Evolutionary conservation across 2,329 filamentous ascomycete species (phyloP).

Genomic region (Colletotrichum viniferum): DNA sequence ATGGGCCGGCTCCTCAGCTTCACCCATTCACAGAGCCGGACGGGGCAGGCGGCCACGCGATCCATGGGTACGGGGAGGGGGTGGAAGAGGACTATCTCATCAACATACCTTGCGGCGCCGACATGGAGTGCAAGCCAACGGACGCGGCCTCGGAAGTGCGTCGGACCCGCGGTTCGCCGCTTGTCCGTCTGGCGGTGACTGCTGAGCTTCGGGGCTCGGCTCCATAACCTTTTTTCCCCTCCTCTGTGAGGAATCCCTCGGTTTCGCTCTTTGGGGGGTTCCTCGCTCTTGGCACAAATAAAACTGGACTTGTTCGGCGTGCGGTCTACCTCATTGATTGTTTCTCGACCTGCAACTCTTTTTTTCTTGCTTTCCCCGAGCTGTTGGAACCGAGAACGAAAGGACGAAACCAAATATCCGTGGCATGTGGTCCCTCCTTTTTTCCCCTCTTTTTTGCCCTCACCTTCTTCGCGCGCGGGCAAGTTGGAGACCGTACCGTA

Average conservation of each 20-base stretch:
- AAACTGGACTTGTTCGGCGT: background rate
- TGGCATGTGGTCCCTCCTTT: background rate
- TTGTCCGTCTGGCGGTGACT: slow-evolving; percentile 18
- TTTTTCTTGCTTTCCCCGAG: background rate
- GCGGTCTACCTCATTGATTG: background rate
- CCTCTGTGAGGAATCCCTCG: background rate
- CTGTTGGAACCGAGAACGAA: background rate
- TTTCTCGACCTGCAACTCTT: background rate
- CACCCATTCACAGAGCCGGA: background rate
- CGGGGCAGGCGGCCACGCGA: background rate
- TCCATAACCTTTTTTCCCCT: background rate
- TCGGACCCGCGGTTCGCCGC: slow-evolving; percentile 17
- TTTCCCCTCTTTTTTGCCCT: background rate
- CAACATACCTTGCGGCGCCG: slow-evolving; percentile 19
- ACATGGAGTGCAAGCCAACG: slow-evolving; percentile 20
- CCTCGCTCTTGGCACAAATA: background rate
- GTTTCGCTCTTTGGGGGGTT: background rate
- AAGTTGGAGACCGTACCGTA: background rate
- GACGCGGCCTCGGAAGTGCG: slow-evolving; percentile 20
- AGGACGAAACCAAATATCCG: background rate
- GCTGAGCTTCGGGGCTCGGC: slow-evolving; percentile 17
- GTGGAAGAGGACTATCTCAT: background rate
- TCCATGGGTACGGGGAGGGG: background rate
- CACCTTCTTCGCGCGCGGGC: background rate
- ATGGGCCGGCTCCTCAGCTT: background rate